Evolutionary conservation across 345 rosid genomes (phyloP).

Genomic region (Camelina neglecta): DNA sequence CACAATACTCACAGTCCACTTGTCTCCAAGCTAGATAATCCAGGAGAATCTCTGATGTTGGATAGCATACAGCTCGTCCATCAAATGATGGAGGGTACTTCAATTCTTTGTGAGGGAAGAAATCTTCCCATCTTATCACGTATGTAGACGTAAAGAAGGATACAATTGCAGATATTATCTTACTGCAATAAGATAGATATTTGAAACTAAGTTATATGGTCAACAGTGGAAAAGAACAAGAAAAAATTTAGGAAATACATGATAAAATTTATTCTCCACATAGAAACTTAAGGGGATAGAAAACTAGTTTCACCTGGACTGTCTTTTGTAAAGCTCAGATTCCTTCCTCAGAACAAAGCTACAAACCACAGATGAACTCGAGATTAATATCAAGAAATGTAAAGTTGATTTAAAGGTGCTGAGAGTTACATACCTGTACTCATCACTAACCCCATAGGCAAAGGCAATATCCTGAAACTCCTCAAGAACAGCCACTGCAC

Average conservation of each 20-base stretch:
- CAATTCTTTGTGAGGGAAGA: conserved; percentile 66
- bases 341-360: conserved; percentile 77
- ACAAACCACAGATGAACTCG: conserved; percentile 38
- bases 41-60: conserved; percentile 68
- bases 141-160: conserved; percentile 75
- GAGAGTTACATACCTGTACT: conserved; percentile 63
- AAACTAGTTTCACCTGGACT: conserved; percentile 53
- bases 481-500: conserved; percentile 73
- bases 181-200: conserved; percentile 47
- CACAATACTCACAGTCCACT: conserved; percentile 79
- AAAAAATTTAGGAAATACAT: neutral
- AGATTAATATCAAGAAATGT: conserved; percentile 11
- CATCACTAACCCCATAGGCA: conserved; percentile 88
- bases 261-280: neutral
- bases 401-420: conserved; percentile 5
- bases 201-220: neutral
- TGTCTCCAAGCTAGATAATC: conserved; percentile 94
- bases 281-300: neutral
- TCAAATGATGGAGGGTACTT: conserved; percentile 78
- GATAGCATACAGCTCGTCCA: conserved; percentile 88
- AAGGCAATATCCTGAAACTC: conserved; percentile 75
- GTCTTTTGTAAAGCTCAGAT: conserved; percentile 63
- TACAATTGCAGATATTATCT: conserved; percentile 62
- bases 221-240: neutral
- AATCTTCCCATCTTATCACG: conserved; percentile 70